Evolutionary conservation across 2,329 filamentous ascomycete species (phyloP).

Genomic region (Microsporum ferrugineum): DNA sequence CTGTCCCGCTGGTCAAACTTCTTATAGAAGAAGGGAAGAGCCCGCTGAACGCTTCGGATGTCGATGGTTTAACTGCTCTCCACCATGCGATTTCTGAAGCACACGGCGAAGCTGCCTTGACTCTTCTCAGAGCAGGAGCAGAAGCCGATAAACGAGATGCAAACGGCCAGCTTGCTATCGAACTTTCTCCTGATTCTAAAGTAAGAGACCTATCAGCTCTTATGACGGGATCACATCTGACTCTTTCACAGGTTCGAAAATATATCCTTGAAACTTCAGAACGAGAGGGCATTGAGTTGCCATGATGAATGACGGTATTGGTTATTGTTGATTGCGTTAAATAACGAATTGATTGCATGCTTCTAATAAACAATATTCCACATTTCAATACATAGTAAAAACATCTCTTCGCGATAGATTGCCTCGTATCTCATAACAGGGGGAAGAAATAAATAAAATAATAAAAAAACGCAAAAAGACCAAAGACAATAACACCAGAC

Average conservation of each 20-base stretch:
- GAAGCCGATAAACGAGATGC: slow-evolving; percentile 65
- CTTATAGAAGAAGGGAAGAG: slow-evolving; percentile 63
- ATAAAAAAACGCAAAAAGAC: background rate
- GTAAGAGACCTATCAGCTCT: slow-evolving; percentile 36
- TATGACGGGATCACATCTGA: background rate
- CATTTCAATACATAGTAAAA: background rate
- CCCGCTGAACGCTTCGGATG: slow-evolving; percentile 72
- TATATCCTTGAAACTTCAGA: slow-evolving; percentile 72
- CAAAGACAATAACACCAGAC: background rate
- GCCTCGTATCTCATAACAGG: background rate
- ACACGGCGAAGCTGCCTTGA: slow-evolving; percentile 68
- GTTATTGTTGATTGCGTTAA: background rate
- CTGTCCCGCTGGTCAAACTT: slow-evolving; percentile 71
- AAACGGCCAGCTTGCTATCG: slow-evolving; percentile 60
- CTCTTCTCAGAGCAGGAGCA: slow-evolving; percentile 72
- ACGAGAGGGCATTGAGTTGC: slow-evolving; percentile 67
- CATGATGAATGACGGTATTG: slow-evolving; percentile 1
- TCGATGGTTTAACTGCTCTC: slow-evolving; percentile 72
- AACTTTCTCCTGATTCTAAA: slow-evolving; percentile 76
- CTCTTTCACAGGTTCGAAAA: slow-evolving; percentile 49
- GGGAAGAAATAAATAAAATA: background rate
- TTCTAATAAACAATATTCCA: background rate
- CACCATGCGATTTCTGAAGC: slow-evolving; percentile 59
- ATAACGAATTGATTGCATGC: background rate
- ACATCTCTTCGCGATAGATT: background rate